Base-by-base conservation (phyloP, 2,329 filamentous ascomycete species). In the Talaromyces sp. region DNA sequence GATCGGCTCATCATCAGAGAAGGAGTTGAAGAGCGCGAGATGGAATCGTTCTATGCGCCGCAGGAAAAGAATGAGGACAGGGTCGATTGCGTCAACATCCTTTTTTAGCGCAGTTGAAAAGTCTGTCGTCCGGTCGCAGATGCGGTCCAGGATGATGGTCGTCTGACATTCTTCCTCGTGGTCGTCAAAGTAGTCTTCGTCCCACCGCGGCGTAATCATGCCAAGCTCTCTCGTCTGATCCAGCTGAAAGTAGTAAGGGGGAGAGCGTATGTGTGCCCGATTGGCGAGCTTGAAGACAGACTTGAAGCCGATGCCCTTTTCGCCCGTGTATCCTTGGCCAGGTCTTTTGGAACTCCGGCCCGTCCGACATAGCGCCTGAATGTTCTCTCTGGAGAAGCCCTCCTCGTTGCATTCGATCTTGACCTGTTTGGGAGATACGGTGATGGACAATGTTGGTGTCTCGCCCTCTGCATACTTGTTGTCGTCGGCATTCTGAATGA, bases 241-340 rank as follows among this genome's bases (percentile, higher is more conserved):
- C 58, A 60, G 51, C 51, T 60, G 36, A 55, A 60, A 60, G 58
- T 60, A 60, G 51, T 60, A 60, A 60, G 58, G 58, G 30, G 50
- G 52, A 60, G 59, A 61, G 53, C 54, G 59, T 61, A 61, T 61
- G 59, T 61, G 59, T 51, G 40, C 59, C 33, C 44, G 53, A 31
- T 57, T 56, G 31, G 69, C 68, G 16, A 69, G 59, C 33, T 67
- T 68, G 62, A 72, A 72, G 28, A 72, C 68, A 9, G 70, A 69
- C 62, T 72, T 72, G 65, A 72, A 72, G 27, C 70, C 70, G 60
- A 72, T 67, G 8, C 69, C 70, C 51, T 71, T 72, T 50, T 72
- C 70, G 10, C 70, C 69, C 27, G 66, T 68, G 57, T 65, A 67
- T 28, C 64, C 59, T 31, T 65, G 59, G 59, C 53, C 59, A 57